Evolutionary conservation across 2,329 filamentous ascomycete genomes (phyloP).

Genomic region (Talaromyces amestolkiae): DNA sequence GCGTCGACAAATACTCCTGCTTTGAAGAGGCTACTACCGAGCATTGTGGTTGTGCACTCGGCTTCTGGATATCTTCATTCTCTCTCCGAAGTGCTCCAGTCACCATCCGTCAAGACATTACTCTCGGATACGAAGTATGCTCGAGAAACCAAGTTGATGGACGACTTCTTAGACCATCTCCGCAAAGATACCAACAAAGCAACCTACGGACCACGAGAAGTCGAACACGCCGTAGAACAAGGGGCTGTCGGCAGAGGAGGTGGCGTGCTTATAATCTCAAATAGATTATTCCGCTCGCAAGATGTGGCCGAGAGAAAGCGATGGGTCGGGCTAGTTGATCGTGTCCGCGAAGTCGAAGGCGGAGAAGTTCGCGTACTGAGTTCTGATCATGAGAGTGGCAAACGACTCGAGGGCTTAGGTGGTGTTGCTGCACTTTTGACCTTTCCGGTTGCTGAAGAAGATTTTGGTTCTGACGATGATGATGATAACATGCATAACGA

Average conservation of each 20-base stretch:
- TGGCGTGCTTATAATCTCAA: slow-evolving; percentile 80
- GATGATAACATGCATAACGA: slow-evolving; percentile 14
- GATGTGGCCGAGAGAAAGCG: slow-evolving; percentile 72
- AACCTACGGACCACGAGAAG: slow-evolving; percentile 84
- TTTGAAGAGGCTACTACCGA: slow-evolving; percentile 66
- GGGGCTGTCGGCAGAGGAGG: slow-evolving; percentile 86
- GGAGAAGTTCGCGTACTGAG: slow-evolving; percentile 88
- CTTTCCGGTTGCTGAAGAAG: slow-evolving; percentile 78
- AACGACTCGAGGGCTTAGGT: slow-evolving; percentile 76
- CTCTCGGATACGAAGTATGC: slow-evolving; percentile 87
- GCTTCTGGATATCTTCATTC: slow-evolving; percentile 84
- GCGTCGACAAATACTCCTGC: slow-evolving; percentile 59
- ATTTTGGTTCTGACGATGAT: slow-evolving; percentile 60
- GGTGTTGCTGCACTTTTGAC: slow-evolving; percentile 88
- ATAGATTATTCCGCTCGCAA: slow-evolving; percentile 80
- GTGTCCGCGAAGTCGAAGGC: slow-evolving; percentile 74
- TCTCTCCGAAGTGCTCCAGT: slow-evolving; percentile 81
- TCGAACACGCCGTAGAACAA: slow-evolving; percentile 77
- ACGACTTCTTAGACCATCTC: slow-evolving; percentile 74
- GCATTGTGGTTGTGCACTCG: slow-evolving; percentile 70
- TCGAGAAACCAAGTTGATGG: slow-evolving; percentile 78
- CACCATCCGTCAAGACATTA: slow-evolving; percentile 70
- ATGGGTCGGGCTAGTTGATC: slow-evolving; percentile 84
- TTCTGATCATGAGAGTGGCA: slow-evolving; percentile 90
- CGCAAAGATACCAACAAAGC: slow-evolving; percentile 82